Percentiles rank a stretch among this genome's conserved stretches.
phyloP scores from a whole-genome alignment of 768 basidiomycete genomes.

The Austroboletus festivus region DNA sequence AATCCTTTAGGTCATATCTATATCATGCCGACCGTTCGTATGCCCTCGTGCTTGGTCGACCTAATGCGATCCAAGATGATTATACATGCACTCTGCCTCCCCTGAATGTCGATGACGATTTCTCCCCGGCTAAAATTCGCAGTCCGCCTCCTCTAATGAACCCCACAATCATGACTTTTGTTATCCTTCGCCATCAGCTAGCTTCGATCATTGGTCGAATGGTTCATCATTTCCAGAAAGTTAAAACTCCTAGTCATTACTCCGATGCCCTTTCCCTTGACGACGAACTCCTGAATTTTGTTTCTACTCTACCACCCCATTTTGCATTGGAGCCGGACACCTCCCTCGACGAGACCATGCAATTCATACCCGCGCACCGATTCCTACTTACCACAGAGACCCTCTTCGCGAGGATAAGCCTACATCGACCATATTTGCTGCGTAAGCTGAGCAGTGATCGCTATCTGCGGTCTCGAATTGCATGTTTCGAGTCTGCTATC shows the following conservation, averaged over 20 bases:
- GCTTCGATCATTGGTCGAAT: constrained; percentile 86
- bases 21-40: constrained; percentile 94
- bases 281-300: constrained; percentile 77
- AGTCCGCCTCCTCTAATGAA: constrained; percentile 57
- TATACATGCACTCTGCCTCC: constrained; percentile 82
- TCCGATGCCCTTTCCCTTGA: constrained; percentile 79
- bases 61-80: constrained; percentile 84
- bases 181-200: constrained; percentile 80
- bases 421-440: constrained; percentile 87
- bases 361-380: constrained; percentile 76
- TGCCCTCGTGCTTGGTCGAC: constrained; percentile 86
- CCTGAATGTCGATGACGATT: constrained; percentile 67
- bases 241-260: constrained; percentile 74
- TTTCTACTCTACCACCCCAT: constrained; percentile 73
- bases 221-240: constrained; percentile 90
- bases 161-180: constrained; percentile 84
- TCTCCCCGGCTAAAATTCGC: constrained; percentile 40
- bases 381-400: constrained; percentile 90
- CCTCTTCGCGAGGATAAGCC: constrained; percentile 77
- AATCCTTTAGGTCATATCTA: constrained; percentile 65
- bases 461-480: constrained; percentile 74
- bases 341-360: constrained; percentile 62
- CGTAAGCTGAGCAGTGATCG: constrained; percentile 72
- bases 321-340: constrained; percentile 75
- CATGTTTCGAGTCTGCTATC: constrained; percentile 89